These are phyloP conservation scores for Cephalotrichum gorgonifer DNA, from an alignment of 2,329 filamentous ascomycete species.

Conservation along the genomic window DNA sequence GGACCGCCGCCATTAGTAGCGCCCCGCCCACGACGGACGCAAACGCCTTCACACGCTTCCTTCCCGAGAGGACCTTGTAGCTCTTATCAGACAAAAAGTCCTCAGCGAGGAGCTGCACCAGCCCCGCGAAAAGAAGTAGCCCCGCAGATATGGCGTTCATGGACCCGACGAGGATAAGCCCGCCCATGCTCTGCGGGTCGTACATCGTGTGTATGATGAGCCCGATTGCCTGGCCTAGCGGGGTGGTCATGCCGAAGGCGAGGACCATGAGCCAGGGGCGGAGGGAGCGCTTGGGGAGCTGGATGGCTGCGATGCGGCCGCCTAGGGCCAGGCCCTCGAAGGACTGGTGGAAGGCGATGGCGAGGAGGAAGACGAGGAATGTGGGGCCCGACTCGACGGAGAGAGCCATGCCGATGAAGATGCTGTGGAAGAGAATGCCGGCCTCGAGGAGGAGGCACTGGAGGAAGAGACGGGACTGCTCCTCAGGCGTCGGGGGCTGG, in stretches of 20 bases:
- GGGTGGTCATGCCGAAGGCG: constrained; percentile 67
- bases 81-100: constrained; percentile 73
- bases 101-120: constrained; percentile 77
- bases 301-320: constrained; percentile 72
- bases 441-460: constrained; percentile 75
- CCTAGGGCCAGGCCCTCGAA: constrained; percentile 84
- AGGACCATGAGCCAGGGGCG: constrained; percentile 79
- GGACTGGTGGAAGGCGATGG: constrained; percentile 76
- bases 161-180: constrained; percentile 71
- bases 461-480: constrained; percentile 57
- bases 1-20: constrained; percentile 59
- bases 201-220: constrained; percentile 69
- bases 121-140: constrained; percentile 67
- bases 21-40: constrained; percentile 54
- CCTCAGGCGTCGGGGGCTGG: constrained; percentile 27
- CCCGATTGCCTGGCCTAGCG: constrained; percentile 74
- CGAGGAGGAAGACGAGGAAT: constrained; percentile 70
- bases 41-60: constrained; percentile 51
- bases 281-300: constrained; percentile 62
- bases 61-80: constrained; percentile 55
- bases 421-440: constrained; percentile 73
- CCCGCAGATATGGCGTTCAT: constrained; percentile 83
- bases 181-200: constrained; percentile 65
- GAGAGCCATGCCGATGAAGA: constrained; percentile 82
- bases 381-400: constrained; percentile 71